These are phyloP conservation scores for Plasmodium adleri DNA, from an alignment of 169 alveolate species.

Conservation along the genomic window DNA sequence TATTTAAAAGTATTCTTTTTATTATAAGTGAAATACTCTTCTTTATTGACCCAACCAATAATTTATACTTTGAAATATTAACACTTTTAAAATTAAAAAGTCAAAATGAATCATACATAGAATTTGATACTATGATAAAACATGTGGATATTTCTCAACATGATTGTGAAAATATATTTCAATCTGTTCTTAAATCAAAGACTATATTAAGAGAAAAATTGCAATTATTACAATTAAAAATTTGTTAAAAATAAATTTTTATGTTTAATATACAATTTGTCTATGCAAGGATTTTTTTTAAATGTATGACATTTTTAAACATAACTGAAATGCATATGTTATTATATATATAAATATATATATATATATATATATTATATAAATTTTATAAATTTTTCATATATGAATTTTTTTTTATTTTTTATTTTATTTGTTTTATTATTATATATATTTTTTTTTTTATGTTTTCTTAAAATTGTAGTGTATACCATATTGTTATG, in stretches of 20 bases:
- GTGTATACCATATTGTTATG: no score
- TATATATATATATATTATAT: no score
- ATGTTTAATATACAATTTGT: not conserved
- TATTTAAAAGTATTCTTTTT: conserved; percentile 69
- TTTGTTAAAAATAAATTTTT: conserved; percentile 17
- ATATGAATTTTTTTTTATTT: no score
- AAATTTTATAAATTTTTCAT: not conserved
- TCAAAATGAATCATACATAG: conserved; percentile 24
- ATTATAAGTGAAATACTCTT: conserved; percentile 72
- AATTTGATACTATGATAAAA: conserved; percentile 33
- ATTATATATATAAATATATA: no score
- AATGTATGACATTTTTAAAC: no score
- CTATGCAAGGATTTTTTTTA: no score
- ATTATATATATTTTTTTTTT: no score
- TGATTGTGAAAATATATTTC: conserved; percentile 59
- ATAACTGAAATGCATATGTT: no score
- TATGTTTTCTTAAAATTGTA: no score
- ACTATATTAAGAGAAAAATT: conserved; percentile 56
- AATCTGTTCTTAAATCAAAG: conserved; percentile 64
- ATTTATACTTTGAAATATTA: conserved; percentile 50
- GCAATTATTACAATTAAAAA: conserved; percentile 68
- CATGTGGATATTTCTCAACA: conserved; percentile 29
- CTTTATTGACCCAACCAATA: conserved; percentile 54
- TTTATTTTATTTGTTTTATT: no score
- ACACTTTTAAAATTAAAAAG: conserved; percentile 53